phyloP scores from a whole-genome alignment of 2,329 filamentous ascomycete genomes.

The Pseudocercospora fijiensis region DNA sequence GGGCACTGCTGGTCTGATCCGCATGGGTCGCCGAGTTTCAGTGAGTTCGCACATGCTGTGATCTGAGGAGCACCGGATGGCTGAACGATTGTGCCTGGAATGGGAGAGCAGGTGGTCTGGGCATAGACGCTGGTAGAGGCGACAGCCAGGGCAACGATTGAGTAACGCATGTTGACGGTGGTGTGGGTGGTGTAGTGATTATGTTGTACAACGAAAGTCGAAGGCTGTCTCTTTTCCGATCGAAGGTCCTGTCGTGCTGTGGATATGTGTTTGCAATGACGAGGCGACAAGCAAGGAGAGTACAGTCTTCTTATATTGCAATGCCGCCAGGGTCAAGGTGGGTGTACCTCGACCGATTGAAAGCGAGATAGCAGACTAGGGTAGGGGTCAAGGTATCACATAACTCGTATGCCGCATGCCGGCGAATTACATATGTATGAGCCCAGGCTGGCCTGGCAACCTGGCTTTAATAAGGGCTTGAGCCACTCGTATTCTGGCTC shows the following conservation, averaged over 20 bases:
- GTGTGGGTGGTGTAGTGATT: neutral
- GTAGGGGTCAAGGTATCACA: no score
- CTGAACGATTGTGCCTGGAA: slow-evolving; percentile 21
- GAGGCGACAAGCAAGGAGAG: neutral
- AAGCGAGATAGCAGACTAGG: no score
- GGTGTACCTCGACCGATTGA: no score
- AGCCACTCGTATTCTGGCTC: slow-evolving; percentile 3
- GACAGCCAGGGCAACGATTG: slow-evolving; percentile 16
- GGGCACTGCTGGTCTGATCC: slow-evolving; percentile 24
- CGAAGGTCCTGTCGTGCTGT: neutral
- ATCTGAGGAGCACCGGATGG: slow-evolving; percentile 19
- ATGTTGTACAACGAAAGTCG: slow-evolving; percentile 1
- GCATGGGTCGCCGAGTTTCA: slow-evolving; percentile 27
- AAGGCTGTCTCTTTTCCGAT: neutral
- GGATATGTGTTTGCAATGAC: neutral
- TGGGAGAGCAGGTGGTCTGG: slow-evolving; percentile 1
- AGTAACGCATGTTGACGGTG: slow-evolving; percentile 22
- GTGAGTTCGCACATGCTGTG: slow-evolving; percentile 24
- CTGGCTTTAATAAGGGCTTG: no score
- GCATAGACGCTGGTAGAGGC: slow-evolving; percentile 16
- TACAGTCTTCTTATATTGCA: neutral
- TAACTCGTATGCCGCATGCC: neutral
- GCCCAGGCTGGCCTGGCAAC: neutral
- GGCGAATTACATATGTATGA: no score
- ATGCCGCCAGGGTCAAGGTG: neutral